These are phyloP conservation scores for Saturnispora saitoi DNA, from an alignment of 805 yeast genomes.

Conservation along the genomic window DNA sequence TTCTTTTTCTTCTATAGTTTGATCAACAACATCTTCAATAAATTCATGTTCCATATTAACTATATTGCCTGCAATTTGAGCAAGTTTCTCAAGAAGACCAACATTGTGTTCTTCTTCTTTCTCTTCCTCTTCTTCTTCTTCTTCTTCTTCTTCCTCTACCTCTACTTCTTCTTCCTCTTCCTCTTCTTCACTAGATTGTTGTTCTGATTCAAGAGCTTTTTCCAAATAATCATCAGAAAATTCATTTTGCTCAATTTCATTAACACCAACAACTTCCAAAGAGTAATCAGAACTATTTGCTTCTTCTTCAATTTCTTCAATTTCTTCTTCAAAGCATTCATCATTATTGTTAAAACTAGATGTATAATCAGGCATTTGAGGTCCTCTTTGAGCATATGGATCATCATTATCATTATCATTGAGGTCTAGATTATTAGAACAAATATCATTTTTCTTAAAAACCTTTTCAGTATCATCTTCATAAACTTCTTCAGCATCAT, in stretches of 20 bases:
- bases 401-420: slow-evolving; percentile 7
- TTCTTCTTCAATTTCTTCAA: slow-evolving; percentile 5
- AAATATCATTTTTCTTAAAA: slow-evolving; percentile 14
- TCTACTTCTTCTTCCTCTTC: background rate
- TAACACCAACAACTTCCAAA: slow-evolving; percentile 5
- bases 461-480: slow-evolving; percentile 10
- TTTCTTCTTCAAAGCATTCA: background rate
- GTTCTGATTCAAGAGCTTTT: background rate
- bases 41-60: slow-evolving; percentile 12
- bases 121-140: background rate
- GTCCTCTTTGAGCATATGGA: slow-evolving; percentile 4
- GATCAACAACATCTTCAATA: slow-evolving; percentile 3
- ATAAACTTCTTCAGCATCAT: background rate
- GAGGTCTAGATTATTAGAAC: slow-evolving; percentile 6
- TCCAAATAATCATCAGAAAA: background rate
- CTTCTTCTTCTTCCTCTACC: background rate
- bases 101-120: background rate
- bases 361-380: slow-evolving; percentile 2
- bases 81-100: slow-evolving; percentile 11
- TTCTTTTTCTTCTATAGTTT: background rate
- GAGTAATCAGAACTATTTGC: slow-evolving; percentile 11
- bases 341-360: background rate
- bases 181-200: slow-evolving; percentile 4
- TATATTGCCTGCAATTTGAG: slow-evolving; percentile 8
- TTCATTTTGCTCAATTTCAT: background rate